Evolutionary conservation across 139 green algal genomes (phyloP).

Genomic region (Monoraphidium neglectum): DNA sequence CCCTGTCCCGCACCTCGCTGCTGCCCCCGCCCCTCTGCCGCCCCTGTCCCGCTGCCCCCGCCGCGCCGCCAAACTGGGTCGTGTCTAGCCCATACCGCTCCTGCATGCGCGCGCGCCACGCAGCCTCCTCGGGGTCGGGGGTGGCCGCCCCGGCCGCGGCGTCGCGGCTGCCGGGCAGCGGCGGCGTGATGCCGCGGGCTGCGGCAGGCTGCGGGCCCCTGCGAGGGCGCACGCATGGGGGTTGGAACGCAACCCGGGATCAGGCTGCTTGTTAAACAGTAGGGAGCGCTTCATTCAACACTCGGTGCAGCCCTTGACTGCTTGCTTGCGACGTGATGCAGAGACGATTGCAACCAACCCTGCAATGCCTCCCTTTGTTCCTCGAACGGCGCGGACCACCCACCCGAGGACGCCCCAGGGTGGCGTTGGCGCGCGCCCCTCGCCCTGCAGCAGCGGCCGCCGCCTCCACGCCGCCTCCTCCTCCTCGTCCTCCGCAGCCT

Average conservation of each 20-base stretch:
- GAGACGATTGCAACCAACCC: not conserved
- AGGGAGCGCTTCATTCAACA: not conserved
- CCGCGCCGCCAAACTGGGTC: not conserved
- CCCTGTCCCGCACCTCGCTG: no score
- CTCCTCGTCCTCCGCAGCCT: conserved; percentile 25
- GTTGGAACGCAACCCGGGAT: not conserved
- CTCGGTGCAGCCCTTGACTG: not conserved
- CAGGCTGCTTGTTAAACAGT: not conserved
- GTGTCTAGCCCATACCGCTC: conserved; percentile 34
- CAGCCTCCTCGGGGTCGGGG: not conserved
- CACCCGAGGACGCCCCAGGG: not conserved
- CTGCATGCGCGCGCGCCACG: conserved; percentile 29
- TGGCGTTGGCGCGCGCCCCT: not conserved
- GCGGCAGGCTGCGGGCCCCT: not conserved
- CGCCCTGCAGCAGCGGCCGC: conserved; percentile 9
- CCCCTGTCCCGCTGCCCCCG: no score
- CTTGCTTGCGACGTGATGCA: not conserved
- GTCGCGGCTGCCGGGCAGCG: not conserved
- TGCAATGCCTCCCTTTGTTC: not conserved
- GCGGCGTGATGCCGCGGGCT: not conserved
- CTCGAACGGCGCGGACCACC: not conserved
- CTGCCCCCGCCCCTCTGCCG: no score
- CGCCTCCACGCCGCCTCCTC: conserved; percentile 27
- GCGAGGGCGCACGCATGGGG: not conserved
- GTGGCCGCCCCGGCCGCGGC: conserved; percentile 9